phyloP scores from a whole-genome alignment of 345 rosid genomes.

The Populus pruinosa region DNA sequence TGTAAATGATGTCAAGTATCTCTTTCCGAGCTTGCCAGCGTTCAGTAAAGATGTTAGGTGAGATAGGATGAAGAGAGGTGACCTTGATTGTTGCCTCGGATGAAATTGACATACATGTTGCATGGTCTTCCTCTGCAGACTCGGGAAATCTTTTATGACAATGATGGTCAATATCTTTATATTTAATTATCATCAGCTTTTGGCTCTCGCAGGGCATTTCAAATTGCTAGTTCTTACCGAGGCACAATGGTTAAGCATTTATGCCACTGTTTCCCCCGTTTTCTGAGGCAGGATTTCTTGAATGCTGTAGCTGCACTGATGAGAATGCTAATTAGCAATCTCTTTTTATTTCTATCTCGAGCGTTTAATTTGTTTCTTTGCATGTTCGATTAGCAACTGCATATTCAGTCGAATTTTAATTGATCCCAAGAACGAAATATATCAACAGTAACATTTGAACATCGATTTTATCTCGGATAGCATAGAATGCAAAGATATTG shows the following conservation, averaged over 20 bases:
- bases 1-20: slow-evolving; percentile 36
- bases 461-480: not conserved
- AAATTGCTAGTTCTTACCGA: not conserved
- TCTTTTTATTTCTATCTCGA: not conserved
- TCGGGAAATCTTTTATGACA: not conserved
- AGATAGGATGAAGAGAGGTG: slow-evolving; percentile 8
- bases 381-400: not conserved
- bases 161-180: slow-evolving; percentile 1
- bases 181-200: not conserved
- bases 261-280: not conserved
- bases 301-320: not conserved
- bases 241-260: not conserved
- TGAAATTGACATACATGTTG: not conserved
- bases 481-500: not conserved
- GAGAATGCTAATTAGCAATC: not conserved
- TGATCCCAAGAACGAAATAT: not conserved
- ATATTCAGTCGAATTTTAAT: not conserved
- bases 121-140: slow-evolving; percentile 12
- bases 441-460: not conserved
- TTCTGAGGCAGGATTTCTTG: not conserved
- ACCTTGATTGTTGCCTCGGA: not conserved
- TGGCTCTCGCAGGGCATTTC: not conserved
- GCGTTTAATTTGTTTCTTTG: not conserved
- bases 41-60: slow-evolving; percentile 2
- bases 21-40: slow-evolving; percentile 8